Base-by-base conservation (phyloP, 306 rosid species). In the Casuarina glauca region DNA sequence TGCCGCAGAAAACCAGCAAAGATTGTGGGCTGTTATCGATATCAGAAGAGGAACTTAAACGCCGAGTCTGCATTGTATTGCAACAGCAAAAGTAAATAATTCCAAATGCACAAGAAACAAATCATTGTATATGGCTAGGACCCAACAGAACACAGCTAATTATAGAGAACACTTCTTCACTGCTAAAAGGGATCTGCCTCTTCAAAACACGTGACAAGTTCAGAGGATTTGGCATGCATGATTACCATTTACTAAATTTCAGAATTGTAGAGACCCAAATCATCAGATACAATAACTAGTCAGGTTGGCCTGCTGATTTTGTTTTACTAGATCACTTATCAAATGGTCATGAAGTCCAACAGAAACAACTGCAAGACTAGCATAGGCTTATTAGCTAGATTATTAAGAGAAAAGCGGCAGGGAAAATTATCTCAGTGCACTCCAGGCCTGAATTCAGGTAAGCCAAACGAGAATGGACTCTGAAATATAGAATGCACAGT, bases 21-120 rank as follows among this genome's bases (percentile, higher is more conserved):
- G 99, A 96, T 77, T 96, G 89, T 9, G 96, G 83, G 83, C 83
- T 93, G 78, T 88, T 91, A 82, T 89, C 97, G 15, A 92, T 83
- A 38, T 95, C 92, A 73, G 91, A 84, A 75, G 83, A 81, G 72
- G 97, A 83, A 69, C 86, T 82, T 79, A 50, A 38, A 54, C 95
- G 87, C 43, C 89, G 94, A 45, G 93, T 86, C 99, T 95, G 94
- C 82, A 64, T 76, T 76, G 70, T 48, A 61, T 77, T 79, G n/a
- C 46, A 52, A 20, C 48, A 44, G 71, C 55, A 41, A 62, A 42
- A 43, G 44, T 36, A 53, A 38, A 68, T 13, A 13, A 48, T 62
- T 69, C 42, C 9, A 71, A 80, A 55, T 70, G 20, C 20, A 32
- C n/a, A 58, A 48, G 35, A 38, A 38, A 49, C 43, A 35, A 67